phyloP scores from a whole-genome alignment of 2,329 filamentous ascomycete species.

The Penicillium sp. region DNA sequence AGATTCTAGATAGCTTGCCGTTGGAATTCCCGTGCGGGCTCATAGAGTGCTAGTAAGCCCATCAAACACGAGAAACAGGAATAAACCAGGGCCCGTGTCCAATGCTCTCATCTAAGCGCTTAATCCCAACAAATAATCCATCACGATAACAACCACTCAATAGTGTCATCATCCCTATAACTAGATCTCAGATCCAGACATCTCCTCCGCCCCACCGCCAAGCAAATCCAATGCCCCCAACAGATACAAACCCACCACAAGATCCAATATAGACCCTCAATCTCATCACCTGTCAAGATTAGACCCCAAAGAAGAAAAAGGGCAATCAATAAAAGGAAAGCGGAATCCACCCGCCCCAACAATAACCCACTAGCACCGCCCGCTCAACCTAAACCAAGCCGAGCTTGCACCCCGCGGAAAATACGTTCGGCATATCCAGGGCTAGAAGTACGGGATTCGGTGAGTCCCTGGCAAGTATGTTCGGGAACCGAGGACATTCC shows the following conservation, averaged over 20 bases:
- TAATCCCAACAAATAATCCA: neutral
- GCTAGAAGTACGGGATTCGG: neutral
- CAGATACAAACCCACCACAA: neutral
- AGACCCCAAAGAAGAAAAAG: neutral
- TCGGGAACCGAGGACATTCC: slow-evolving; percentile 13
- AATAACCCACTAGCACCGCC: neutral
- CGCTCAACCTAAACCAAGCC: neutral
- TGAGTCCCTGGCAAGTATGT: slow-evolving; percentile 5
- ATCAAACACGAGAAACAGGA: neutral
- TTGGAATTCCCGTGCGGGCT: neutral
- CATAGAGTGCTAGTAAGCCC: too few relatives aligned
- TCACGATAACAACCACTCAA: neutral
- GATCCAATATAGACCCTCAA: neutral
- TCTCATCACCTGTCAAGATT: neutral
- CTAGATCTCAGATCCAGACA: neutral
- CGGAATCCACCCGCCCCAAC: neutral
- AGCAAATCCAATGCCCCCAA: neutral
- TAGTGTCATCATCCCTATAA: neutral
- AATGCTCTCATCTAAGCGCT: neutral
- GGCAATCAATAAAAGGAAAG: neutral
- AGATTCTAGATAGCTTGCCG: neutral
- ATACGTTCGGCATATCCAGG: slow-evolving; percentile 9
- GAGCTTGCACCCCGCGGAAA: slow-evolving; percentile 12
- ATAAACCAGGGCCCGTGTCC: neutral
- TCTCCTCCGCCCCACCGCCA: neutral